Evolutionary conservation across 2,329 filamentous ascomycete genomes (phyloP), one percentile per base, ranked within the genome.

Genomic region (Laburnicola sp.): DNA sequence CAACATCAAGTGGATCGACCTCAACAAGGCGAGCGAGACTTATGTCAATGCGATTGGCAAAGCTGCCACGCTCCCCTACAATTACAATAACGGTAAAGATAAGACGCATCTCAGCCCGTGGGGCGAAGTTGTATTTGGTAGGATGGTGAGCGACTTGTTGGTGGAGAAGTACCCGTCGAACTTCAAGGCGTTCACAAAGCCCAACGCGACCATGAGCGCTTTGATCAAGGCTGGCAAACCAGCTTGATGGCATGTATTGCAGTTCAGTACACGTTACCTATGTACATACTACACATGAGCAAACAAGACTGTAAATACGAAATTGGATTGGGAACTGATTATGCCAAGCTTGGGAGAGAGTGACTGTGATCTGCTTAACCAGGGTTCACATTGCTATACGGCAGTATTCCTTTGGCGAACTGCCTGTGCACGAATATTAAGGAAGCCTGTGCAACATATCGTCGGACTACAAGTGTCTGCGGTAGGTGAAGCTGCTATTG

Each of bases 21-120:
- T 85, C 26, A 84, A 83, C 59, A 60, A 68, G 6, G 79, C 76
- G 2, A 81, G 77, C 30, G 68, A 74, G 2, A 62, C 70, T n/a
- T 84, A 82, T 59, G 71, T 82, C 11, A 76, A 81, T 55, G 72
- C 73, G 1, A 79, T 85, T 49, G 82, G 82, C 5, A 65, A 74
- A 28, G 57, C 59, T 0, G 73, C 74, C 2, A 78, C 80, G 3
- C 75, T n/a, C n/a, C n/a, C n/a, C n/a, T n/a, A 76, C 42, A 72
- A 60, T 35, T 82, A 84, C 54, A 80, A 83, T 58, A 64, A 79
- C 27, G 63, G 60, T 4, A 55, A 71, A 2, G 69, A 64, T 3
- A 84, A 86, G 40, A 86, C 83, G 1, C 84, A 86, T 68, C 58
- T 86, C 27, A 85, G 84, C 60, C 61, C 65, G 2, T 71, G 74